phyloP scores from a whole-genome alignment of 768 basidiomycete genomes.

The Tubosaeta sp. region DNA sequence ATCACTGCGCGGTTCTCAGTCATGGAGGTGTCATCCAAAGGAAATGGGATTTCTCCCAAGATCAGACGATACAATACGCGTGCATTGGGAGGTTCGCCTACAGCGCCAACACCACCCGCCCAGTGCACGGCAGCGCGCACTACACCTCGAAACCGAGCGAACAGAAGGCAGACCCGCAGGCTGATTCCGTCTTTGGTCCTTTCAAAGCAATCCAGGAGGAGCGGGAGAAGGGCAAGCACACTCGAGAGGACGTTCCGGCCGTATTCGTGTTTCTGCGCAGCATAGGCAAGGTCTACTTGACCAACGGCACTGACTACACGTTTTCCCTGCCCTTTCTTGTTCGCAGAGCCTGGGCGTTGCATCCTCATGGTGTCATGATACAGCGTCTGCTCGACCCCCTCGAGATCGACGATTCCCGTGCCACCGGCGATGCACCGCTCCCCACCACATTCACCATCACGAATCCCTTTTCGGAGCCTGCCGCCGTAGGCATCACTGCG shows the following conservation, averaged over 20 bases:
- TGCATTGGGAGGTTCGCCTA: conserved; percentile 74
- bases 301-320: conserved; percentile 70
- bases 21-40: conserved; percentile 64
- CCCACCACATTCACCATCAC: conserved; percentile 80
- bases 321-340: conserved; percentile 81
- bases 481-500: conserved; percentile 62
- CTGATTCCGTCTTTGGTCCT: conserved; percentile 37
- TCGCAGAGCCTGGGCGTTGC: conserved; percentile 71
- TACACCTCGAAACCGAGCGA: conserved; percentile 23
- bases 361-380: conserved; percentile 75
- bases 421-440: conserved; percentile 63
- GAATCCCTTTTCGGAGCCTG: conserved; percentile 71
- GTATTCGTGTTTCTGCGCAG: conserved; percentile 77
- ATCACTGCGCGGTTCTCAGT: conserved; percentile 56
- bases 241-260: conserved; percentile 43
- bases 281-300: conserved; percentile 65
- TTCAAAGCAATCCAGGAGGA: conserved; percentile 39
- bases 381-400: conserved; percentile 66
- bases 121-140: conserved; percentile 25
- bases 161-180: conserved; percentile 13
- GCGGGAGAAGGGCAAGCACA: conserved; percentile 35
- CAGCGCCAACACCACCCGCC: conserved; percentile 25
- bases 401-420: conserved; percentile 62
- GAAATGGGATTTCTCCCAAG: conserved; percentile 74
- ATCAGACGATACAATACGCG: conserved; percentile 72